Conservation (phyloP, 306 rosid genomes). For the Calophaca sinica region DNA sequence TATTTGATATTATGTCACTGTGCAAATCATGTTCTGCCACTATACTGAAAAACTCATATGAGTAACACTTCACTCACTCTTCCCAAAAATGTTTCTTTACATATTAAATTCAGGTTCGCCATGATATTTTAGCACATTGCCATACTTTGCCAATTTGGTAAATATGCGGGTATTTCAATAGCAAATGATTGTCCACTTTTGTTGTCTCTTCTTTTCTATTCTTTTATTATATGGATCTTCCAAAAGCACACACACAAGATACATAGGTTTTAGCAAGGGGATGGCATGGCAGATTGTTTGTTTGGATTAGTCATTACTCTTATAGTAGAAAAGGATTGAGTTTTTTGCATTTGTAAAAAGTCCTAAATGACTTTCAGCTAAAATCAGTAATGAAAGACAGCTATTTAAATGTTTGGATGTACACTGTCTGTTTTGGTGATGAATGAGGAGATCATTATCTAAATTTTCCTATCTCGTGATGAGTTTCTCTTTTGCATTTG, state of each 20-base stretch:
- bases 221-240: conserved; percentile 4
- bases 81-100: not conserved
- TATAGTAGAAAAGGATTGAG: not conserved
- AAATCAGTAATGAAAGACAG: not conserved
- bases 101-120: not conserved
- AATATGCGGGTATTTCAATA: not conserved
- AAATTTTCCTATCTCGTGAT: not conserved
- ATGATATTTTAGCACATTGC: conserved; percentile 16
- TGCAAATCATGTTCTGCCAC: conserved; percentile 12
- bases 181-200: conserved; percentile 15
- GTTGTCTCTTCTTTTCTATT: conserved; percentile 26
- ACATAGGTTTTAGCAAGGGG: conserved; percentile 6
- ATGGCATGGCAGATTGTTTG: conserved; percentile 13
- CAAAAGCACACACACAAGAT: conserved; percentile 6
- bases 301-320: not conserved
- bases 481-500: not conserved
- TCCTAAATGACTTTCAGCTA: not conserved
- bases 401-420: not conserved
- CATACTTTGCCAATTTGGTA: not conserved
- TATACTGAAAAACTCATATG: conserved; percentile 9
- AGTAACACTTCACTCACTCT: not conserved
- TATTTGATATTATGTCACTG: conserved; percentile 24
- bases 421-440: conserved; percentile 9
- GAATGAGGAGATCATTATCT: not conserved
- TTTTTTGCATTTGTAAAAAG: conserved; percentile 21